Evolutionary conservation across 768 basidiomycete genomes (phyloP).

Genomic region (Inosperma sp.): DNA sequence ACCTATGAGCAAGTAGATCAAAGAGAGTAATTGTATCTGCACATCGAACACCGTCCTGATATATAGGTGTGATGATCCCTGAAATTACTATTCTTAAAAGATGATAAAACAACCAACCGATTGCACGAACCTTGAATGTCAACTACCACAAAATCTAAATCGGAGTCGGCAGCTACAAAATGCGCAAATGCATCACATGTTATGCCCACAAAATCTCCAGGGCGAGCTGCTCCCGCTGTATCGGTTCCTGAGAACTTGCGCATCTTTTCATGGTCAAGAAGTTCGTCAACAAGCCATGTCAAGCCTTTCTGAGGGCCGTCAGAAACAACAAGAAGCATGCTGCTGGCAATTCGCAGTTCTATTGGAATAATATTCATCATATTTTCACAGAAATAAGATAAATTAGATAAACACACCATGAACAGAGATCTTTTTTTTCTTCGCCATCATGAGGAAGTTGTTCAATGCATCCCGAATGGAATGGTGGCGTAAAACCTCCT

Average conservation of each 20-base stretch:
- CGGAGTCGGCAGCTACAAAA: not conserved
- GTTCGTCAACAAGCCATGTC: not conserved
- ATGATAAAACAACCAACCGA: too few relatives aligned
- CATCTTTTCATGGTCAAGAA: not conserved
- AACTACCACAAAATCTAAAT: not conserved
- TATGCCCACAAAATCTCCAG: not conserved
- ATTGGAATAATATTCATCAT: too few relatives aligned
- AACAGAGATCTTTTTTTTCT: not conserved
- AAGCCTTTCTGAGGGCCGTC: too few relatives aligned
- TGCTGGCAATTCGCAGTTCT: too few relatives aligned
- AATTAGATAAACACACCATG: not conserved
- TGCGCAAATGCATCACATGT: conserved; percentile 1
- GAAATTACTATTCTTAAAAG: too few relatives aligned
- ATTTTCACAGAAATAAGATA: too few relatives aligned
- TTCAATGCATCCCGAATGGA: not conserved
- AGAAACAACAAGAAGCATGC: too few relatives aligned
- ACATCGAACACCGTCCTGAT: not conserved
- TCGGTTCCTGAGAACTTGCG: not conserved
- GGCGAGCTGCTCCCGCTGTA: not conserved
- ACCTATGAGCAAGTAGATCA: not conserved
- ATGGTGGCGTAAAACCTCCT: not conserved
- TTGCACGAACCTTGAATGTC: not conserved
- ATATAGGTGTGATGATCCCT: not conserved
- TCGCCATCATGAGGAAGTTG: not conserved
- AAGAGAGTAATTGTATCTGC: not conserved